Evolutionary conservation across 768 basidiomycete genomes (phyloP), one percentile per base, ranked within the genome.

Genomic region (Suillus paluster): DNA sequence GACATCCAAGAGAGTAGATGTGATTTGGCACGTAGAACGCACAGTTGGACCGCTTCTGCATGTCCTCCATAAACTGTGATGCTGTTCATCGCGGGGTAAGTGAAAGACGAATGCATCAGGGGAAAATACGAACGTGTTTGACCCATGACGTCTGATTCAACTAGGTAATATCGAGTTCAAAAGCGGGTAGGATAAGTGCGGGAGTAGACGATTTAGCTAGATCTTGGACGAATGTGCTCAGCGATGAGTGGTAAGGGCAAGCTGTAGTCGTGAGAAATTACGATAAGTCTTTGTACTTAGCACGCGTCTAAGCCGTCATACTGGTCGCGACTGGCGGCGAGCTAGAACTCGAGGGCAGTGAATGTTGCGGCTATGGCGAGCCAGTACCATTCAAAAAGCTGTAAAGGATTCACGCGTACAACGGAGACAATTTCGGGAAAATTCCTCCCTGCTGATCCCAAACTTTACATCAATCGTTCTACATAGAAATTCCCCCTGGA

Each of bases 41-140:
- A 99, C 97, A 99, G 77, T 99, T 99, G 74, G 97, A 95, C 71
- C 88, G 89, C 84, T 85, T 91, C 81, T 96, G 90, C 91, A 99
- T 95, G 79, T 98, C 95, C 83, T 94, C 92, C 89, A 98, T 94
- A 68, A 98, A 95, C 78, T 95, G 93, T 58, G 95, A 97, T 67
- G 84, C 93, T 94, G 69, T 64, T 36, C 56, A 54, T 58, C 50
- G 54, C 27, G 33, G 25, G 9, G 52, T 64, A 53, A 71, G 67
- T 44, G 14, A 41, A 19, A 33, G 15, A n/a, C 38, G 12, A 11
- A 38, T 8, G 14, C 19, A 25, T 42, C 17, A 49, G 27, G 30
- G 15, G 46, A 48, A 34, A 15, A 23, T 30, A 83, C 89, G 64
- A 73, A 94, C 91, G 90, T 82, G 91, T 84, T 84, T 93, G 92